Percentiles rank a stretch among this genome's conserved stretches.
phyloP scores from a whole-genome alignment of 208 protist species.

The Zelonia costaricensis region DNA sequence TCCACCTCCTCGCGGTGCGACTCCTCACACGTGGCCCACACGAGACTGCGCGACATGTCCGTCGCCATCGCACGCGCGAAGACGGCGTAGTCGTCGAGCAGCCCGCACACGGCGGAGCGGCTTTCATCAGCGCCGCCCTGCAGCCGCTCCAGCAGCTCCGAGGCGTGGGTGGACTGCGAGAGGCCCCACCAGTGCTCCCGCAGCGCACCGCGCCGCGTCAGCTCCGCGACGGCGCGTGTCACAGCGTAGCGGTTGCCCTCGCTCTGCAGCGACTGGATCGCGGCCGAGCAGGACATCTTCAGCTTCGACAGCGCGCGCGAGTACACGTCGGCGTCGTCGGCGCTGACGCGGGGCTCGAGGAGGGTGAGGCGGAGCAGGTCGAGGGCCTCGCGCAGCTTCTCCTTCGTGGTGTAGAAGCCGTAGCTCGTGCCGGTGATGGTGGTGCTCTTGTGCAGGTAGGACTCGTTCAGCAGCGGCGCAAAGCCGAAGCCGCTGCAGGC shows the following conservation, averaged over 20 bases:
- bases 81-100: constrained; percentile 47
- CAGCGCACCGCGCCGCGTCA: constrained; percentile 62
- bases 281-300: constrained; percentile 67
- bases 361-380: constrained; percentile 69
- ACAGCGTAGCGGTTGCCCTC: constrained; percentile 76
- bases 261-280: constrained; percentile 73
- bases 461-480: constrained; percentile 69
- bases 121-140: constrained; percentile 50
- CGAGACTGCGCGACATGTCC: constrained; percentile 41
- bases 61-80: constrained; percentile 43
- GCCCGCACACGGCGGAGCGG: constrained; percentile 19
- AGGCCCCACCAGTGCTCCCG: constrained; percentile 81
- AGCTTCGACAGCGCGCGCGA: constrained; percentile 63
- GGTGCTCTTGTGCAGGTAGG: constrained; percentile 48
- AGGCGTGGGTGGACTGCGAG: constrained; percentile 58
- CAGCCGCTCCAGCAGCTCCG: constrained; percentile 66
- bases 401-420: constrained; percentile 87
- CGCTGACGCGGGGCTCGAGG: constrained; percentile 63
- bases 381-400: constrained; percentile 77
- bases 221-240: constrained; percentile 54
- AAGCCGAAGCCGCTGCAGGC: constrained; percentile 85
- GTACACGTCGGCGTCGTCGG: constrained; percentile 65
- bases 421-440: constrained; percentile 71
- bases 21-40: constrained; percentile 90
- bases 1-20: constrained; percentile 59